Evolutionary conservation across 768 basidiomycete genomes (phyloP).

Genomic region (Tylopilus plumbeoviolaceoides): DNA sequence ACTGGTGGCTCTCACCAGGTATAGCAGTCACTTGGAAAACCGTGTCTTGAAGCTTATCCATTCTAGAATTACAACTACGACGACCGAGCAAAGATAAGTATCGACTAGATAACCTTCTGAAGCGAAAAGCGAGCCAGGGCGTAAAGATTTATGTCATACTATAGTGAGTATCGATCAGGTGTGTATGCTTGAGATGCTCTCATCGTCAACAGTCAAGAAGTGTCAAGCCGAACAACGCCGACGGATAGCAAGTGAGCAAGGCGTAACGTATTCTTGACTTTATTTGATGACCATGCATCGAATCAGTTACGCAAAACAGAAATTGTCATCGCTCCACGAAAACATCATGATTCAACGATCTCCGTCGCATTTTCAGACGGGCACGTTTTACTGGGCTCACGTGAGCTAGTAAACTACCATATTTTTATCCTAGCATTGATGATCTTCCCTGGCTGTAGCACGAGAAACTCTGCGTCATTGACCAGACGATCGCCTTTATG

Average conservation of each 20-base stretch:
- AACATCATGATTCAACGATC: constrained; percentile 97
- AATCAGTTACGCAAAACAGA: constrained; percentile 80
- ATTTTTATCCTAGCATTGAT: background rate
- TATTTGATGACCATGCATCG: constrained; percentile 4
- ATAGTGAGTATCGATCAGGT: constrained; percentile 54
- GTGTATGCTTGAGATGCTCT: background rate
- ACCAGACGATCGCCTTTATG: constrained; percentile 97
- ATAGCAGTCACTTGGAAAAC: constrained; percentile 6
- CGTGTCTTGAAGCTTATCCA: background rate
- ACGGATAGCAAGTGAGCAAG: constrained; percentile 80
- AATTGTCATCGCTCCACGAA: constrained; percentile 71
- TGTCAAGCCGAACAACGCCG: constrained; percentile 91
- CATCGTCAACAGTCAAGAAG: constrained; percentile 68
- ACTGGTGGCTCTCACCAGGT: constrained; percentile 98
- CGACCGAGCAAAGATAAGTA: constrained; percentile 83
- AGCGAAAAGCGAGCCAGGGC: constrained; percentile 90
- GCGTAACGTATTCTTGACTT: background rate
- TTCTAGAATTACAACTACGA: constrained; percentile 75
- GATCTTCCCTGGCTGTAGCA: constrained; percentile 48
- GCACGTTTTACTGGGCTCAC: constrained; percentile 99
- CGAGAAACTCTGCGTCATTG: constrained; percentile 97
- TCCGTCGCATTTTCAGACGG: constrained; percentile 95
- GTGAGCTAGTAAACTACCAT: constrained; percentile 40
- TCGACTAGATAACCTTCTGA: constrained; percentile 79
- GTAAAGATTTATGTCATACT: constrained; percentile 95